phyloP scores from a whole-genome alignment of 139 green algal genomes.

The Chlorokybus atmophyticus region DNA sequence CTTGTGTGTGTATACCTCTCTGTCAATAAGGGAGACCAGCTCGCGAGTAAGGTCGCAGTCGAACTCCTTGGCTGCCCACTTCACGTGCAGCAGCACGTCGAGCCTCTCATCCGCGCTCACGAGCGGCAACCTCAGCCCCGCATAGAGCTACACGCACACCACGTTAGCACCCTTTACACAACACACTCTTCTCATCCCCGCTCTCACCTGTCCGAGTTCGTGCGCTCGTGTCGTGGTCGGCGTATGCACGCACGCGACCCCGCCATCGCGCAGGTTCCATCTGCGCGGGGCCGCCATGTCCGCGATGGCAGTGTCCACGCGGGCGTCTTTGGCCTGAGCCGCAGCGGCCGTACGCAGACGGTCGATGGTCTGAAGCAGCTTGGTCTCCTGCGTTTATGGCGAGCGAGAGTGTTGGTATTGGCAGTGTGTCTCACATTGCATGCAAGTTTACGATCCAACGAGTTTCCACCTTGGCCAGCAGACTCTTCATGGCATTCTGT shows the following conservation, averaged over 20 bases:
- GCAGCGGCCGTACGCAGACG: conserved; percentile 44
- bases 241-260: conserved; percentile 57
- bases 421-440: too few species aligned
- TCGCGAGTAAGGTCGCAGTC: conserved; percentile 65
- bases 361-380: conserved; percentile 49
- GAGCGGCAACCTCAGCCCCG: conserved; percentile 40
- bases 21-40: conserved; percentile 64
- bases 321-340: conserved; percentile 39
- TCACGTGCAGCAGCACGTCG: conserved; percentile 74
- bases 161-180: too few species aligned
- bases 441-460: too few species aligned
- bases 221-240: conserved; percentile 58
- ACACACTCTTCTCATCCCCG: too few species aligned
- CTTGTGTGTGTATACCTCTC: too few species aligned
- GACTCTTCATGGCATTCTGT: conserved; percentile 45
- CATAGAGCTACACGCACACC: conserved; percentile 65
- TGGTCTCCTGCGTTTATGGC: conserved; percentile 29
- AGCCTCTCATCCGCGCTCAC: conserved; percentile 58
- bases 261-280: conserved; percentile 46
- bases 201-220: conserved; percentile 43
- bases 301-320: conserved; percentile 33
- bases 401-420: too few species aligned
- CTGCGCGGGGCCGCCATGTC: conserved; percentile 44
- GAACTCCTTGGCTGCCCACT: conserved; percentile 68
- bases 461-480: conserved; percentile 53